Conservation (phyloP, 768 basidiomycete genomes). For the Inosperma sp. region DNA sequence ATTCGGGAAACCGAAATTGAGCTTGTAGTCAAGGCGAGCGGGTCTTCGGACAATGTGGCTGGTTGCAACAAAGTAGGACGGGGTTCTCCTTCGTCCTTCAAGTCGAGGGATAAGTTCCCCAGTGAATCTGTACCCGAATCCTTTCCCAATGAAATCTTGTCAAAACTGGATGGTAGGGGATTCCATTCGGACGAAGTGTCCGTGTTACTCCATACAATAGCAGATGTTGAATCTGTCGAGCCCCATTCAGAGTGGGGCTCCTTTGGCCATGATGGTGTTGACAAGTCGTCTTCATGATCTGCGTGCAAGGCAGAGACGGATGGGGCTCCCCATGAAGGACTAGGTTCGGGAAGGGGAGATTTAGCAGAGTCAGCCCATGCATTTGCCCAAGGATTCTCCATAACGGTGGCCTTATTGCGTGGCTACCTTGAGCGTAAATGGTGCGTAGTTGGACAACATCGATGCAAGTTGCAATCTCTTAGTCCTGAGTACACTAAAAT, state of each 20-base stretch:
- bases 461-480: too few species aligned
- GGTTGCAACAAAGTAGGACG: too few species aligned
- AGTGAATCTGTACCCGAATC: too few species aligned
- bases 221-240: constrained; percentile 37
- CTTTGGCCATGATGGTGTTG: constrained; percentile 54
- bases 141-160: constrained; percentile 37
- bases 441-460: too few species aligned
- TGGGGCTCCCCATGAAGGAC: constrained; percentile 21
- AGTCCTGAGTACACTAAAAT: too few species aligned
- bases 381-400: constrained; percentile 79
- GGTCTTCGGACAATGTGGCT: too few species aligned
- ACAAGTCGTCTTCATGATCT: constrained; percentile 51
- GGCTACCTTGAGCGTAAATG: too few species aligned
- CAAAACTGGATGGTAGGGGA: constrained; percentile 39
- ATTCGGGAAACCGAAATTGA: not conserved
- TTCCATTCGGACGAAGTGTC: constrained; percentile 27
- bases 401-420: too few species aligned
- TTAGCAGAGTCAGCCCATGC: constrained; percentile 56
- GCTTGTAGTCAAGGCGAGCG: not conserved
- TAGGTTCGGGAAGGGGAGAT: constrained; percentile 12
- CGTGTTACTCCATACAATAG: constrained; percentile 39
- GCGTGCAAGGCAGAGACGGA: constrained; percentile 26
- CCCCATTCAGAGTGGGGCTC: constrained; percentile 43
- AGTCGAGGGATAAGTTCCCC: too few species aligned
- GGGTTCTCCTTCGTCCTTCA: too few species aligned